These are phyloP conservation scores for Pisolithus sp. DNA, from an alignment of 768 basidiomycete genomes.

Conservation along the genomic window DNA sequence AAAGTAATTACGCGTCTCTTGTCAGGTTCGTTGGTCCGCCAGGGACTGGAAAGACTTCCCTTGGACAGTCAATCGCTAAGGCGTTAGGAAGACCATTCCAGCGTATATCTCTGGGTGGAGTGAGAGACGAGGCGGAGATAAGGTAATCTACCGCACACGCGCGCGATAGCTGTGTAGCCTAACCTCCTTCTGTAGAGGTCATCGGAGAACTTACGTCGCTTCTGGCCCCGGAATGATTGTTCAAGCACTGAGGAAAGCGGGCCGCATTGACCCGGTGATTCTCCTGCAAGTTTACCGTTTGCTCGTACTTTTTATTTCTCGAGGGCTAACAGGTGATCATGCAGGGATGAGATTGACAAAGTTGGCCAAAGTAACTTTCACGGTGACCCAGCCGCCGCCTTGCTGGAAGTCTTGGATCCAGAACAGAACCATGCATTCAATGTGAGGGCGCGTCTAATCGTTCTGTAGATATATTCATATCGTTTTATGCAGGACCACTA, in stretches of 20 bases:
- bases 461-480: neutral
- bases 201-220: conserved; percentile 85
- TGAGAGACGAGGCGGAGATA: conserved; percentile 87
- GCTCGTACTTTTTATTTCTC: neutral
- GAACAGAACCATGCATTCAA: conserved; percentile 87
- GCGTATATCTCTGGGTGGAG: conserved; percentile 86
- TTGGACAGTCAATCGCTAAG: conserved; percentile 83
- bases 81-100: conserved; percentile 84
- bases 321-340: neutral
- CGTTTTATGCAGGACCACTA: conserved; percentile 68
- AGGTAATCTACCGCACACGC: conserved; percentile 21
- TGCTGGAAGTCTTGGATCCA: conserved; percentile 90
- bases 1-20: neutral
- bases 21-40: conserved; percentile 82
- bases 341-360: conserved; percentile 85
- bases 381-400: conserved; percentile 85
- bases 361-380: conserved; percentile 83
- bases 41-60: conserved; percentile 86
- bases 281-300: conserved; percentile 41
- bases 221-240: conserved; percentile 81
- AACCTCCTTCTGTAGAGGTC: conserved; percentile 33
- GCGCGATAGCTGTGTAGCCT: neutral
- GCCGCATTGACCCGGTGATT: conserved; percentile 73
- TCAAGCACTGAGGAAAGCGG: conserved; percentile 80
- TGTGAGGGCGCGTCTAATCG: conserved; percentile 31